A percentile compares a stretch with the other conserved stretches of the same genome.
These are phyloP conservation scores for Podospora tetraspora DNA, from an alignment of 495 filamentous ascomycete genomes.

Conservation along the genomic window DNA sequence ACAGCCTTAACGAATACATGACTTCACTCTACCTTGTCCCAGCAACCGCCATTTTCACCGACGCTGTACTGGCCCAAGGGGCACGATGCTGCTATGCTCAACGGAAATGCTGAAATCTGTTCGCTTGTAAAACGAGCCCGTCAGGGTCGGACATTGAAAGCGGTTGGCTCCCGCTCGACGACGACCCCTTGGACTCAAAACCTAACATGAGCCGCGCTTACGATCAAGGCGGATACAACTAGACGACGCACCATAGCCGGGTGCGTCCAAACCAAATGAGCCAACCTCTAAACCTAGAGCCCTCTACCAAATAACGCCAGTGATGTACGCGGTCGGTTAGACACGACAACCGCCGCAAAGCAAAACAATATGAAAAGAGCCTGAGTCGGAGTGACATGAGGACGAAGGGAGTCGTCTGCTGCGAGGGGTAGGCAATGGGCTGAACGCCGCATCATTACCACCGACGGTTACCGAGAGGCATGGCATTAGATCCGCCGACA, in stretches of 20 bases:
- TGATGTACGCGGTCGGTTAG: slow-evolving; percentile 14
- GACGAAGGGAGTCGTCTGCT: background rate
- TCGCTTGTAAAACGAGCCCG: background rate
- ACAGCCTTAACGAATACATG: background rate
- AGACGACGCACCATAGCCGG: slow-evolving; percentile 10
- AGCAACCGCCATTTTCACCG: background rate
- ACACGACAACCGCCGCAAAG: slow-evolving; percentile 6
- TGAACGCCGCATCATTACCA: slow-evolving; percentile 32
- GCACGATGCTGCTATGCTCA: background rate
- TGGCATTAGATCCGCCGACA: slow-evolving; percentile 39
- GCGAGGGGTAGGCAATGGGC: background rate
- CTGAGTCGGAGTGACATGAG: background rate
- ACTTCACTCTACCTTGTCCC: background rate
- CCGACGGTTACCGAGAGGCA: slow-evolving; percentile 44
- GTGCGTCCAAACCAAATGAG: slow-evolving; percentile 19
- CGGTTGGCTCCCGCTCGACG: background rate
- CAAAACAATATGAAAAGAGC: background rate
- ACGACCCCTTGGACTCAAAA: slow-evolving; percentile 2
- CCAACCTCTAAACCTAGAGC: slow-evolving; percentile 24
- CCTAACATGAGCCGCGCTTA: background rate
- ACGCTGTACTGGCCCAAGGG: background rate
- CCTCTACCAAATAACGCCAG: slow-evolving; percentile 23
- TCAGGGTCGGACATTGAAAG: background rate
- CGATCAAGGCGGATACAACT: background rate
- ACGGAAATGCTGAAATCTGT: background rate